Percentiles rank a stretch among this genome's conserved stretches.
These are phyloP conservation scores for Leccinum variicolor DNA, from an alignment of 768 basidiomycete genomes.

Conservation along the genomic window DNA sequence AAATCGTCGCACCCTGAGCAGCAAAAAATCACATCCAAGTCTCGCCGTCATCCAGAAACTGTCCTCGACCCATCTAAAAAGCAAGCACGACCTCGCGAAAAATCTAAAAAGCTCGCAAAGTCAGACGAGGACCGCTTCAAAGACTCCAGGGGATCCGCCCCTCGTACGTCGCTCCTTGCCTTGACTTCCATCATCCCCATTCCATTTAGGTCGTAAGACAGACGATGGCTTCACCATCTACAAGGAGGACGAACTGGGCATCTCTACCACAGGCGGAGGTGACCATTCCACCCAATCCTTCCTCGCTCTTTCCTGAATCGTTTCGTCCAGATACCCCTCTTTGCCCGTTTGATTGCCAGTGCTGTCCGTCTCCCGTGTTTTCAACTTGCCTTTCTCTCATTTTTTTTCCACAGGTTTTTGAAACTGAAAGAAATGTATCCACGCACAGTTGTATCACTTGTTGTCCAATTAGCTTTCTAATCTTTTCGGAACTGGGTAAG, in stretches of 20 bases:
- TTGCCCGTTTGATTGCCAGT: conserved; percentile 88
- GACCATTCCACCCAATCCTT: conserved; percentile 24
- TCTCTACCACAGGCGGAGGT: conserved; percentile 71
- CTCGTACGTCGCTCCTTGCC: conserved; percentile 47
- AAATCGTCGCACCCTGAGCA: conserved; percentile 1
- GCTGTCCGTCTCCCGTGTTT: conserved; percentile 54
- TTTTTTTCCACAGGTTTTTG: conserved; percentile 24
- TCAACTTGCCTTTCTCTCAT: neutral
- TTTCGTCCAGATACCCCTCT: conserved; percentile 63
- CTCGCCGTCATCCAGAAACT: conserved; percentile 45
- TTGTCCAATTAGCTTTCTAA: neutral
- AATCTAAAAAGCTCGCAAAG: conserved; percentile 17
- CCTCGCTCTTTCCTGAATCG: conserved; percentile 18
- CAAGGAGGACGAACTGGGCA: conserved; percentile 80
- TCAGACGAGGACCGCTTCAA: conserved; percentile 51
- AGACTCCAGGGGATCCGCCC: conserved; percentile 72
- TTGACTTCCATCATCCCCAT: conserved; percentile 9
- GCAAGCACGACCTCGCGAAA: conserved; percentile 25
- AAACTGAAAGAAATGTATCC: conserved; percentile 4
- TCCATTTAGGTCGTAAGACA: conserved; percentile 62
- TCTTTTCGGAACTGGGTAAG: neutral
- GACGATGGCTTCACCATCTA: conserved; percentile 79
- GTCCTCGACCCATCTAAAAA: conserved; percentile 60
- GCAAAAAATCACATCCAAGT: neutral
- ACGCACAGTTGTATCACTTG: neutral